A percentile compares a stretch with the other conserved stretches of the same genome.
phyloP scores from a whole-genome alignment of 129 eudicot species.

The Smallanthus sonchifolius region DNA sequence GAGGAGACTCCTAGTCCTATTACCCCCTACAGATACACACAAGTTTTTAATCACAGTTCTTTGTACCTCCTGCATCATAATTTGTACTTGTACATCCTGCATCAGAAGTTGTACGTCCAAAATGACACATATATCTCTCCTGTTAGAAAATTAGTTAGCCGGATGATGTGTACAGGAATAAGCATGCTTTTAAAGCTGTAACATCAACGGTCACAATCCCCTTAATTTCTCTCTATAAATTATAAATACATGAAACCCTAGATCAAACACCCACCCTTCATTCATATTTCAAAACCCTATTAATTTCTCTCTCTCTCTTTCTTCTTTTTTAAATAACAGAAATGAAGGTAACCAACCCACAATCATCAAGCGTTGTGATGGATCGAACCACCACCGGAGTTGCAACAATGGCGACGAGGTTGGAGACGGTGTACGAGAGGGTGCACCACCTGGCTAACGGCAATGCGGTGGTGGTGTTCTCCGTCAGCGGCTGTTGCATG shows the following conservation, averaged over 20 bases:
- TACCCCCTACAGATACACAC: neutral
- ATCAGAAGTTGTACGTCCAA: constrained; percentile 14
- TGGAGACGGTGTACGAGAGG: constrained; percentile 50
- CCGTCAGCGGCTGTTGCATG: constrained; percentile 78
- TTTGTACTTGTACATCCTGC: constrained; percentile 10
- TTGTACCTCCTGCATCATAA: constrained; percentile 20
- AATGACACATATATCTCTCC: constrained; percentile 15
- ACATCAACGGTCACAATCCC: constrained; percentile 24
- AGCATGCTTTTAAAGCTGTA: constrained; percentile 44
- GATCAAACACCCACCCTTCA: neutral
- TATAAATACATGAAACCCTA: constrained; percentile 24
- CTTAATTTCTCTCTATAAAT: constrained; percentile 9
- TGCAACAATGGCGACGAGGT: constrained; percentile 7
- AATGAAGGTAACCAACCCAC: constrained; percentile 51
- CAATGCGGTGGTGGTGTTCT: constrained; percentile 86
- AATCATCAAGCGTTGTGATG: constrained; percentile 28
- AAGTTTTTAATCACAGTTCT: neutral
- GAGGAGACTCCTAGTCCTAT: constrained; percentile 6
- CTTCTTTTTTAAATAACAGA: neutral
- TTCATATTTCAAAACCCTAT: neutral
- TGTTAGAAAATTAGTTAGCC: constrained; percentile 29
- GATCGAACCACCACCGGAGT: constrained; percentile 25
- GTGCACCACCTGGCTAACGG: constrained; percentile 45
- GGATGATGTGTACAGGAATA: constrained; percentile 13
- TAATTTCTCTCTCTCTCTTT: neutral